Conservation (phyloP, 2,329 filamentous ascomycete genomes). For the Bipolaris bicolor region DNA sequence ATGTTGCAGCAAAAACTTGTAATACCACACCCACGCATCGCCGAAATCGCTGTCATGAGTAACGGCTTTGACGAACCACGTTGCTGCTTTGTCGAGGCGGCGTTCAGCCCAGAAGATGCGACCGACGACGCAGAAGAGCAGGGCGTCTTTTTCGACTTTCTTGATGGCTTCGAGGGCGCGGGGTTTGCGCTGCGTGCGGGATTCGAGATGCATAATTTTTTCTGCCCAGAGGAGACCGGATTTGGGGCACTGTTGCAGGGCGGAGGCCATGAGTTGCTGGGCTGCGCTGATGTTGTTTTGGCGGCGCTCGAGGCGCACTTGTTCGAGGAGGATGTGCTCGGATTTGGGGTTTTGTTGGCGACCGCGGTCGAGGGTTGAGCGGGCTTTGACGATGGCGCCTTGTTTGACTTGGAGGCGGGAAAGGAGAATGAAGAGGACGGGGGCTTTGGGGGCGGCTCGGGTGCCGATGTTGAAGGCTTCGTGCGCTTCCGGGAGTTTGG, state of each 20-base stretch:
- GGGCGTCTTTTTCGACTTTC: constrained; percentile 90
- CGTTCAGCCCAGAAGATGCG: constrained; percentile 96
- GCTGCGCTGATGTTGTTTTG: constrained; percentile 84
- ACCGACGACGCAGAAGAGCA: constrained; percentile 88
- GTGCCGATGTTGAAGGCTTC: constrained; percentile 90
- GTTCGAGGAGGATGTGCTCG: constrained; percentile 86
- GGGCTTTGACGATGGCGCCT: constrained; percentile 86
- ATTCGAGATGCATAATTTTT: constrained; percentile 92
- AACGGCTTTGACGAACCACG: constrained; percentile 97
- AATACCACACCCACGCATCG: constrained; percentile 98
- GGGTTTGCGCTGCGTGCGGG: constrained; percentile 89
- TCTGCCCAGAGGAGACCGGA: constrained; percentile 91
- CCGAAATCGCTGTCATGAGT: constrained; percentile 84
- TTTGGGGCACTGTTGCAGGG: constrained; percentile 86
- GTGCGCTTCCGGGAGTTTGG: constrained; percentile 80
- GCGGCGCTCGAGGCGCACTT: constrained; percentile 88
- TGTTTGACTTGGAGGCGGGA: constrained; percentile 84
- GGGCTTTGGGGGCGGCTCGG: constrained; percentile 81
- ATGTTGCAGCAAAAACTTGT: constrained; percentile 89
- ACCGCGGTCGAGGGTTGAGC: constrained; percentile 90
- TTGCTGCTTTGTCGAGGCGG: constrained; percentile 89
- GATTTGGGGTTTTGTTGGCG: constrained; percentile 86
- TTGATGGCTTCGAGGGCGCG: constrained; percentile 93
- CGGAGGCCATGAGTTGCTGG: constrained; percentile 90
- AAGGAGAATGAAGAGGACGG: constrained; percentile 88